Evolutionary conservation across 192 early-diverging fungal genomes (phyloP).

Genomic region (Ambispora gerdemannii): DNA sequence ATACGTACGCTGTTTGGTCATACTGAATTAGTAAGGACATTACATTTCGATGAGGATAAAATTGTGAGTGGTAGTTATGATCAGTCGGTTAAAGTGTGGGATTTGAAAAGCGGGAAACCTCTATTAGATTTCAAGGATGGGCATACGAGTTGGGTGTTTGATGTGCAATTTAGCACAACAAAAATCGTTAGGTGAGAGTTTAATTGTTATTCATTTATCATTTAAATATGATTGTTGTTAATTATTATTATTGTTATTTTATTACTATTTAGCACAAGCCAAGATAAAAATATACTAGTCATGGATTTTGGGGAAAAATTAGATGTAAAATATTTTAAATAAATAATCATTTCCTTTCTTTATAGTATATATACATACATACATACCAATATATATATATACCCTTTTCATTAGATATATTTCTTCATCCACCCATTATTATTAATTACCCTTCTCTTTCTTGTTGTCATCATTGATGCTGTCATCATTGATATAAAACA

Average conservation of each 20-base stretch:
- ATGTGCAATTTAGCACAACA: slow-evolving; percentile 81
- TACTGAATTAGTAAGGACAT: slow-evolving; percentile 75
- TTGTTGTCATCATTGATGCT: no score
- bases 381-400: no score
- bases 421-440: no score
- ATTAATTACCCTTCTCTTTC: no score
- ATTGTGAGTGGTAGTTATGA: slow-evolving; percentile 94
- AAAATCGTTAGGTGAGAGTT: slow-evolving; percentile 70
- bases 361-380: no score
- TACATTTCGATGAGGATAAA: slow-evolving; percentile 76
- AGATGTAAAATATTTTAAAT: slow-evolving; percentile 33
- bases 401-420: no score
- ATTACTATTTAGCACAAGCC: slow-evolving; percentile 39
- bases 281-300: slow-evolving; percentile 44
- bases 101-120: slow-evolving; percentile 74
- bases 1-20: slow-evolving; percentile 62
- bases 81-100: slow-evolving; percentile 93
- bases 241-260: slow-evolving; percentile 11
- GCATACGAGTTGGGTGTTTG: slow-evolving; percentile 95
- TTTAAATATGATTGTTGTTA: background rate
- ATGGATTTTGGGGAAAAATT: slow-evolving; percentile 46
- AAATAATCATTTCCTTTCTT: slow-evolving; percentile 4
- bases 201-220: background rate
- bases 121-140: slow-evolving; percentile 67
- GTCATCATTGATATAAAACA: no score